Evolutionary conservation across 2,329 filamentous ascomycete genomes (phyloP), one percentile per base, ranked within the genome.

Genomic region (Penicillium paneum): DNA sequence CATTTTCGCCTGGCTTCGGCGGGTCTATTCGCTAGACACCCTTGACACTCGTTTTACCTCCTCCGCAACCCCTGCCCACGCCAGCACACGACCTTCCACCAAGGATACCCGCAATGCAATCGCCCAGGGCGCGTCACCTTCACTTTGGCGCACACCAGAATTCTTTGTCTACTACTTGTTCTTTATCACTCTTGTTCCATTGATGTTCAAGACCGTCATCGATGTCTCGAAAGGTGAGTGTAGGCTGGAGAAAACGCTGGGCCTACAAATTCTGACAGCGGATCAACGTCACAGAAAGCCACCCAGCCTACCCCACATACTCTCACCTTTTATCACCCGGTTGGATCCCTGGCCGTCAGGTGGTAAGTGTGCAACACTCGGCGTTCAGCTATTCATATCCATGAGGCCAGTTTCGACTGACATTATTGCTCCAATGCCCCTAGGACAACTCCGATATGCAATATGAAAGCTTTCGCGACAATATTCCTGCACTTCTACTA

Each of bases 291-390:
- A 51, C 68, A 96, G 91, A 87, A 56, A 86, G 85, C 34, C 88
- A 97, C 70, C 89, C 90, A 5, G 86, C 89, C 62, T 99, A 94
- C 70, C 71, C 80, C 55, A 89, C 87, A 63, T 97, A 87, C 69
- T 81, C 87, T 57, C 78, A 79, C 56, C 78, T 87, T 36, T 82
- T 99, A 15, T 86, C 85, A 2, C 81, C 85, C 8, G 95, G 94
- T 63, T 99, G 94, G 94, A 89, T 99, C 54, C 89, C 88, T 8
- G 93, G 93, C 26, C 88, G 93, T 55, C 90, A 90, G 81, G 90
- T 97, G 59, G 89, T 91, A 79, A 66, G 84, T 71, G 64, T 62
- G 15, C 5, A 15, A 36, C 15, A 26, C 26, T 26, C n/a, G 19
- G 15, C 46, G 4, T 10, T 11, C 2, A 31, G 8, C 10, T 15